Evolutionary conservation across 139 green algal genomes (phyloP).

Genomic region (Limnomonas spitsbergensis): DNA sequence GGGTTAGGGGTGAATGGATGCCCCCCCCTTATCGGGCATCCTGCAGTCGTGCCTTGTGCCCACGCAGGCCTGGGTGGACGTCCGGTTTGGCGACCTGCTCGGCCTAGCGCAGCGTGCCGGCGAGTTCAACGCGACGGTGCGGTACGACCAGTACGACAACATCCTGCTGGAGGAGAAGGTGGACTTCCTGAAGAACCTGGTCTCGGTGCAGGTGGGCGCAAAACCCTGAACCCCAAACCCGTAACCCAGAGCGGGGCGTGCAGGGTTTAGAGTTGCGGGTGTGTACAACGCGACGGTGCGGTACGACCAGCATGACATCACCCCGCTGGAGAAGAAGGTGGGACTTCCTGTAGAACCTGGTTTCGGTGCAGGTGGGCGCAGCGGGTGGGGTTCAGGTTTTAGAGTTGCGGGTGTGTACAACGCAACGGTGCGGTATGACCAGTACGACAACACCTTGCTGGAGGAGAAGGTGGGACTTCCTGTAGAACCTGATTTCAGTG

Average conservation of each 20-base stretch:
- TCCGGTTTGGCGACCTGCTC: conserved; percentile 28
- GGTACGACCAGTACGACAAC: conserved; percentile 43
- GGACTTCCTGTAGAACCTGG: conserved; percentile 43
- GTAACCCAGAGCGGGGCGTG: background rate
- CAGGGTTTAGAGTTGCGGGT: too few species aligned
- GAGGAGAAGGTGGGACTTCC: conserved; percentile 42
- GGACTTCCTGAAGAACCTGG: conserved; percentile 43
- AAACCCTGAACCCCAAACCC: too few species aligned
- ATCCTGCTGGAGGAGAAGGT: conserved; percentile 26
- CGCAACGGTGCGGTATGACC: conserved; percentile 43
- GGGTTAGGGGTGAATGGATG: too few species aligned
- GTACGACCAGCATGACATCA: conserved; percentile 42
- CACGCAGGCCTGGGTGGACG: conserved; percentile 11
- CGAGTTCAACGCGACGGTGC: conserved; percentile 38
- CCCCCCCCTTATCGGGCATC: too few species aligned
- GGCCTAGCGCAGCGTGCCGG: conserved; percentile 19
- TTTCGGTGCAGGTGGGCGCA: conserved; percentile 19
- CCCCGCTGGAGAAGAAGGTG: conserved; percentile 27
- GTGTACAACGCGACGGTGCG: conserved; percentile 38
- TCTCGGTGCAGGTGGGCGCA: conserved; percentile 20
- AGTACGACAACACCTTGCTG: conserved; percentile 27
- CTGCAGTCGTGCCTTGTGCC: too few species aligned
- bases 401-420: conserved; percentile 41
- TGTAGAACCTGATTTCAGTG: conserved; percentile 32
- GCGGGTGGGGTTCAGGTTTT: background rate